A percentile compares a stretch with the other conserved stretches of the same genome.
Conservation (phyloP, 208 protist genomes). For the Leishmania lainsoni region DNA sequence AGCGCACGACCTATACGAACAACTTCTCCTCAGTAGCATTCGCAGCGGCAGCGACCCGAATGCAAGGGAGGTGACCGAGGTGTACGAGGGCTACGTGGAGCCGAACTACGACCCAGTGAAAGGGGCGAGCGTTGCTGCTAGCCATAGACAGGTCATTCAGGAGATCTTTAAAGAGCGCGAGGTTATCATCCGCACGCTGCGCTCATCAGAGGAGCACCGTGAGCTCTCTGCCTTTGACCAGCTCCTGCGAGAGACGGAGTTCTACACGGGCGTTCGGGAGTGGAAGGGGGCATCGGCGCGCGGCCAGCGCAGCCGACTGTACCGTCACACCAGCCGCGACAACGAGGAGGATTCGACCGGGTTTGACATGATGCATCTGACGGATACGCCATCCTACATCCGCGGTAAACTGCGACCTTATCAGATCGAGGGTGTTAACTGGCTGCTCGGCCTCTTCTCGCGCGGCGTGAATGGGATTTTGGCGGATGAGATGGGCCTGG, state of each 20-base stretch:
- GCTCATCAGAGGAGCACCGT: conserved; percentile 64
- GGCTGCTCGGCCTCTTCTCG: conserved; percentile 96
- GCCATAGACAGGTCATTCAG: conserved; percentile 36
- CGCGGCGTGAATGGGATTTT: conserved; percentile 98
- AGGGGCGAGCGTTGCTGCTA: conserved; percentile 38
- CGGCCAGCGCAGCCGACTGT: conserved; percentile 26
- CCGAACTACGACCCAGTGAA: conserved; percentile 58
- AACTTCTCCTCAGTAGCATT: conserved; percentile 72
- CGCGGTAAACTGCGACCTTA: conserved; percentile 95
- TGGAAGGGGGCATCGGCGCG: conserved; percentile 43
- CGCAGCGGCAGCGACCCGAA: conserved; percentile 76
- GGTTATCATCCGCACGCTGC: conserved; percentile 65
- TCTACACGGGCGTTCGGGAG: conserved; percentile 84
- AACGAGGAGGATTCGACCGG: conserved; percentile 53
- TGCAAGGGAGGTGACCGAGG: conserved; percentile 49
- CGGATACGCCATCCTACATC: conserved; percentile 89
- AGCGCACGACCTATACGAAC: conserved; percentile 80
- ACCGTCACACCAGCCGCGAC: conserved; percentile 26
- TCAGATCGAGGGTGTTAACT: conserved; percentile 98
- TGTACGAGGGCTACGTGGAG: conserved; percentile 73
- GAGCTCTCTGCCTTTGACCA: conserved; percentile 72
- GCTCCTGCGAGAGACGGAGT: conserved; percentile 82
- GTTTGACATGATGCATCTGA: conserved; percentile 72
- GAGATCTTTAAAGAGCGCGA: conserved; percentile 68
- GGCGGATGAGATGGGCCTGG: conserved; percentile 99